A percentile compares a stretch with the other conserved stretches of the same genome.
Conservation (phyloP, 2,329 filamentous ascomycete genomes). For the Sphaerulina populicola region DNA sequence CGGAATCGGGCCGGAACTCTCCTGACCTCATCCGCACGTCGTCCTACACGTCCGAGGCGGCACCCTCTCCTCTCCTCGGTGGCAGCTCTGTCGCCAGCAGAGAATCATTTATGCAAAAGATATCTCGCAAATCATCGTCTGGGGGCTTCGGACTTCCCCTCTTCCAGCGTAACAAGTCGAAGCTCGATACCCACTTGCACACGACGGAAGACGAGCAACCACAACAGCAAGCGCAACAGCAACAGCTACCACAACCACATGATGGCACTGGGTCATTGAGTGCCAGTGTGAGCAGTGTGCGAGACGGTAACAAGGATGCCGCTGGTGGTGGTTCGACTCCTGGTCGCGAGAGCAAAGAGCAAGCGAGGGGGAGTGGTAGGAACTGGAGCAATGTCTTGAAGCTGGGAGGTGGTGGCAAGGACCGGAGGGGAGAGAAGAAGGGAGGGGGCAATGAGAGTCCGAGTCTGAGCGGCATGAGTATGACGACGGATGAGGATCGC, state of each 20-base stretch:
- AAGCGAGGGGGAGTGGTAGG: slow-evolving; percentile 33
- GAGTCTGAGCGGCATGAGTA: slow-evolving; percentile 40
- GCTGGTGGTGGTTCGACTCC: background rate
- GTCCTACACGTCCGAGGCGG: slow-evolving; percentile 35
- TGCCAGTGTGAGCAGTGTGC: slow-evolving; percentile 32
- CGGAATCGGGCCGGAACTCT: slow-evolving; percentile 24
- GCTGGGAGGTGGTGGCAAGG: slow-evolving; percentile 29
- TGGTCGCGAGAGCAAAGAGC: slow-evolving; percentile 33
- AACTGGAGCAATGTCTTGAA: slow-evolving; percentile 42
- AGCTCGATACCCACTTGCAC: slow-evolving; percentile 25
- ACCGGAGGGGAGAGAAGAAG: slow-evolving; percentile 21
- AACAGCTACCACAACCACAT: background rate
- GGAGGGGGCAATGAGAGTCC: slow-evolving; percentile 35
- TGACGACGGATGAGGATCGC: slow-evolving; percentile 25
- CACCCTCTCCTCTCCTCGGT: slow-evolving; percentile 30
- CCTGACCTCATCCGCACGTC: slow-evolving; percentile 27
- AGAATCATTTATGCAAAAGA: slow-evolving; percentile 44
- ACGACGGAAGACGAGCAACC: slow-evolving; percentile 32
- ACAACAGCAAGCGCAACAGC: too few species aligned
- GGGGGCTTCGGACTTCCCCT: slow-evolving; percentile 38
- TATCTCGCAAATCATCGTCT: slow-evolving; percentile 41
- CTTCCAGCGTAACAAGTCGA: slow-evolving; percentile 33
- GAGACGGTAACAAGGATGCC: slow-evolving; percentile 5
- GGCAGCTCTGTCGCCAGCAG: slow-evolving; percentile 32
- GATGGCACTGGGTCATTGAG: slow-evolving; percentile 27